Evolutionary conservation across 1,284 basidiomycete species (phyloP).

Genomic region (Fomitopsis schrenkii): DNA sequence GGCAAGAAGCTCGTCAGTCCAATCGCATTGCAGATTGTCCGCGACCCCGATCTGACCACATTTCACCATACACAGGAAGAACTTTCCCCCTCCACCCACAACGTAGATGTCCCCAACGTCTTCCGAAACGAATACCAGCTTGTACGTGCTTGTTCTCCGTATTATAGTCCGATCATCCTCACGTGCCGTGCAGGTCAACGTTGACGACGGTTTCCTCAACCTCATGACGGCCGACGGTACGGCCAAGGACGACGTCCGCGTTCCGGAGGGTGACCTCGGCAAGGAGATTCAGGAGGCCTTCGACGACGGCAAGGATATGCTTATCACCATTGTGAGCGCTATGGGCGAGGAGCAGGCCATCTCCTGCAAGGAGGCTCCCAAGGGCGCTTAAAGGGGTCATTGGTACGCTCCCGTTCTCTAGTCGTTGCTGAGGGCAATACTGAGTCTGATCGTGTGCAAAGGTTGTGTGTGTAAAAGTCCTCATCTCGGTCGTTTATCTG

Average conservation of each 20-base stretch:
- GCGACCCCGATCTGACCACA: constrained; percentile 2
- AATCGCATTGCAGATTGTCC: constrained; percentile 1
- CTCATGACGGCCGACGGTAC: constrained; percentile 84
- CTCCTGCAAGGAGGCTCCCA: constrained; percentile 81
- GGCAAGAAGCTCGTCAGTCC: constrained; percentile 79
- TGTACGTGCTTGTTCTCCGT: constrained; percentile 38
- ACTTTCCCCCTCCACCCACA: constrained; percentile 98
- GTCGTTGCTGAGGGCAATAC: neutral
- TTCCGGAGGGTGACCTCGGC: constrained; percentile 88
- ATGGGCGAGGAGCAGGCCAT: constrained; percentile 94
- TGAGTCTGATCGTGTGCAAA: neutral
- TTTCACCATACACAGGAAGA: constrained; percentile 68
- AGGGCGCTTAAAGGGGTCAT: constrained; percentile 34
- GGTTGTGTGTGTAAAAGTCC: constrained; percentile 1
- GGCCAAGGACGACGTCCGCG: constrained; percentile 93
- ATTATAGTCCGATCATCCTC: neutral
- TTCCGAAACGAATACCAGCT: constrained; percentile 89
- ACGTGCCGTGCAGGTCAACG: constrained; percentile 57
- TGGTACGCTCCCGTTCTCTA: neutral
- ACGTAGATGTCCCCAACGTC: constrained; percentile 99
- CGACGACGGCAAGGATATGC: constrained; percentile 84
- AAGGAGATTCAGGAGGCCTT: constrained; percentile 71
- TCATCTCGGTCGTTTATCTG: constrained; percentile 12
- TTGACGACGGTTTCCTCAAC: constrained; percentile 93
- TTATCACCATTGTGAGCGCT: constrained; percentile 87